Percentiles rank a stretch among this genome's conserved stretches.
These are phyloP conservation scores for Phytophthora sp. DNA, from an alignment of 352 stramenopile species.

Conservation along the genomic window DNA sequence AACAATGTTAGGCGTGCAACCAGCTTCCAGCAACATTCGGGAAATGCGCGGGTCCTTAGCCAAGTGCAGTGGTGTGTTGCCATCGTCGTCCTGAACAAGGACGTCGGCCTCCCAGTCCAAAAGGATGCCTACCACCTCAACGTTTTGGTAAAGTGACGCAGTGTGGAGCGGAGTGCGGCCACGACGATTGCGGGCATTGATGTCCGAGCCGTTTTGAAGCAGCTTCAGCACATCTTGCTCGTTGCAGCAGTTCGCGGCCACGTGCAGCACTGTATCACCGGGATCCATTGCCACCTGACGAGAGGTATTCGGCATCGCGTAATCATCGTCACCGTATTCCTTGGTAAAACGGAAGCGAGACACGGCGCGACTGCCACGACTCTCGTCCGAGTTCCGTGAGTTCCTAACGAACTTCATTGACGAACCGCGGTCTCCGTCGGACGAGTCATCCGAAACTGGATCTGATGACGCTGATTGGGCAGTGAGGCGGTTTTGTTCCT, in stretches of 20 bases:
- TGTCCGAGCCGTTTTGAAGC: constrained; percentile 87
- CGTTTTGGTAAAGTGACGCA: constrained; percentile 79
- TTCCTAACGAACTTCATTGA: constrained; percentile 33
- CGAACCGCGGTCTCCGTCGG: constrained; percentile 56
- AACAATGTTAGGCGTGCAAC: constrained; percentile 85
- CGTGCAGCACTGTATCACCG: constrained; percentile 86
- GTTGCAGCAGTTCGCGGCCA: constrained; percentile 88
- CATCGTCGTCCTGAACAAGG: constrained; percentile 78
- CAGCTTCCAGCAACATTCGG: constrained; percentile 82
- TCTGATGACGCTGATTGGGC: constrained; percentile 69
- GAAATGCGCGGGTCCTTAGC: constrained; percentile 79
- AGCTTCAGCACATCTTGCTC: constrained; percentile 86
- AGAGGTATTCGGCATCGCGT: constrained; percentile 54
- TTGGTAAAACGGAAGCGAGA: constrained; percentile 86
- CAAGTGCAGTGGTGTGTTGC: constrained; percentile 86
- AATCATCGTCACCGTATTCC: constrained; percentile 69
- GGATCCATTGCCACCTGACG: constrained; percentile 86
- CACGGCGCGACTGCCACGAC: constrained; percentile 46
- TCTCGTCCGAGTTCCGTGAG: constrained; percentile 22
- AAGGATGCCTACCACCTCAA: constrained; percentile 83
- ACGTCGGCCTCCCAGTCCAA: constrained; percentile 85
- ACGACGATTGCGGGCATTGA: constrained; percentile 82
- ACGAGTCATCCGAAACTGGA: constrained; percentile 77
- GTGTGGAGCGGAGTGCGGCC: constrained; percentile 85
- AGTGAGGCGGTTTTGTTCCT: constrained; percentile 68